phyloP scores from a whole-genome alignment of 331 rosid species.

The Prunus yedoensis region DNA sequence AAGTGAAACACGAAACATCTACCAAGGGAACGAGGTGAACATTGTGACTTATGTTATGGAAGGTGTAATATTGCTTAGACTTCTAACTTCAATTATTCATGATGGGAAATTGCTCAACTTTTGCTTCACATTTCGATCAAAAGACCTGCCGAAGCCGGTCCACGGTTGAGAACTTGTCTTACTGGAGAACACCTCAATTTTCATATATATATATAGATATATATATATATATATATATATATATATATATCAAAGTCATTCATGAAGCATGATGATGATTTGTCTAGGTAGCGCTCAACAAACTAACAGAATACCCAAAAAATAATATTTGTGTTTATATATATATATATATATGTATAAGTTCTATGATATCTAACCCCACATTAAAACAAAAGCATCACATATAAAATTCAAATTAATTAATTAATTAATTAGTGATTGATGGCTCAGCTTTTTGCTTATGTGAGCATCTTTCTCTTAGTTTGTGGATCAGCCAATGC shows the following conservation, averaged over 20 bases:
- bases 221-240: no score
- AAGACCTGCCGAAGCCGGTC: no score
- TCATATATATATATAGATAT: no score
- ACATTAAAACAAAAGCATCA: background rate
- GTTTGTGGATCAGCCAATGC: background rate
- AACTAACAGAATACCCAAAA: background rate
- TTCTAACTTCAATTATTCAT: no score
- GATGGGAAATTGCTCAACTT: no score
- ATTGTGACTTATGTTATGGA: no score
- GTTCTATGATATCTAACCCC: background rate
- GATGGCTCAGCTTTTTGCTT: slow-evolving; percentile 1
- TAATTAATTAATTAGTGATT: background rate
- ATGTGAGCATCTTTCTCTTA: background rate
- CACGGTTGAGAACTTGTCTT: no score
- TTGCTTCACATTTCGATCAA: no score
- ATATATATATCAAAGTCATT: background rate
- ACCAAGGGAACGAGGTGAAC: no score
- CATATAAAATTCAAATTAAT: background rate
- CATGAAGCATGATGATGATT: background rate
- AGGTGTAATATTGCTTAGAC: no score
- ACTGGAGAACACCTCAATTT: no score
- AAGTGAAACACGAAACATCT: no score
- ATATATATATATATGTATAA: background rate
- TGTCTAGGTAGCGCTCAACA: background rate
- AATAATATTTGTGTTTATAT: background rate